Percentiles rank a stretch among this genome's conserved stretches.
Conservation (phyloP, 2,329 filamentous ascomycete genomes). For the Paradendryphiella salina region DNA sequence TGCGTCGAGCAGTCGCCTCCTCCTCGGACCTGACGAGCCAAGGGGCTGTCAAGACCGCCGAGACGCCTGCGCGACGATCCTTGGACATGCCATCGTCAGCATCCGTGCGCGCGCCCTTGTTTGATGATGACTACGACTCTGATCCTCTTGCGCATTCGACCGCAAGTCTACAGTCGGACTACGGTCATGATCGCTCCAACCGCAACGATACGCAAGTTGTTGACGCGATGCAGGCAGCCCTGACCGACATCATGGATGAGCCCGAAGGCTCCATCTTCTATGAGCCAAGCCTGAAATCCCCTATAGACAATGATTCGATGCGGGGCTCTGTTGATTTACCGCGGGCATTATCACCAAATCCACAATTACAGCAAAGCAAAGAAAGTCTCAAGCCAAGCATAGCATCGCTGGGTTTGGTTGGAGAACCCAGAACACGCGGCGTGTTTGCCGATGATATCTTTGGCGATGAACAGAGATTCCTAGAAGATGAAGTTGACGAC, state of each 20-base stretch:
- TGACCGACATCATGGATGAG: constrained; percentile 89
- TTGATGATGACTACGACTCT: constrained; percentile 78
- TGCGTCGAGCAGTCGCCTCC: constrained; percentile 63
- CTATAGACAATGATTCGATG: constrained; percentile 64
- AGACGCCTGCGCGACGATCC: constrained; percentile 63
- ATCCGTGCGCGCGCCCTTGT: constrained; percentile 59
- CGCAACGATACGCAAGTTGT: constrained; percentile 78
- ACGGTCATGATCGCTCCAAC: constrained; percentile 45
- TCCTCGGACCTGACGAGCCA: constrained; percentile 61
- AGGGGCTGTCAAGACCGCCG: constrained; percentile 51
- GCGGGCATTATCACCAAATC: constrained; percentile 49
- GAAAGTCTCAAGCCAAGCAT: constrained; percentile 75
- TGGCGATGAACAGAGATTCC: constrained; percentile 81
- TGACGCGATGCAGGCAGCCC: constrained; percentile 86
- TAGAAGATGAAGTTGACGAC: constrained; percentile 84
- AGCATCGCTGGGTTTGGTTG: constrained; percentile 87
- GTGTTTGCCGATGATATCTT: constrained; percentile 96
- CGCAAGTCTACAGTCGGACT: constrained; percentile 75
- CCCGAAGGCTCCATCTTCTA: constrained; percentile 70
- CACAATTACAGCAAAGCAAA: constrained; percentile 44
- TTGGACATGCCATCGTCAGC: constrained; percentile 65
- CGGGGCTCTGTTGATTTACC: constrained; percentile 64
- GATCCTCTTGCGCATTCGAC: constrained; percentile 77
- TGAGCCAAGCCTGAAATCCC: constrained; percentile 55
- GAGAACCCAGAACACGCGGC: constrained; percentile 80